phyloP scores from a whole-genome alignment of 441 rosid genomes.

The Brassica balearica region DNA sequence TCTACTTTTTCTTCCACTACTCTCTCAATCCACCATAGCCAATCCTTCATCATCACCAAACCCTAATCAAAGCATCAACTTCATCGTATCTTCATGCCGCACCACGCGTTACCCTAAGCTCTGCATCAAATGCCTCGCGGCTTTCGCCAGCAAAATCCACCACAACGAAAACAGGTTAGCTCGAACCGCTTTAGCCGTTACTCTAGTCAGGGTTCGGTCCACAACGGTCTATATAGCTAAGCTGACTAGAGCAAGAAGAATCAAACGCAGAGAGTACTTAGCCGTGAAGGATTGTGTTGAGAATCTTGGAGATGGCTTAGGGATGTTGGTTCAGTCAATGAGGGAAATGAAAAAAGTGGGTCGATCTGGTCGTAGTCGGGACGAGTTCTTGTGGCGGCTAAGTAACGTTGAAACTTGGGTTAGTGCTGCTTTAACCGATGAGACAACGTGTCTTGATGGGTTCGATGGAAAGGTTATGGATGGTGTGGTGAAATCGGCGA shows the following conservation, averaged over 20 bases:
- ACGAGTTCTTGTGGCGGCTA: conserved; percentile 72
- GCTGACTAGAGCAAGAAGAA: conserved; percentile 52
- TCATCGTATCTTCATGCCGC: conserved; percentile 67
- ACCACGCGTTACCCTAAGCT: conserved; percentile 69
- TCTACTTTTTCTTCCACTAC: no score
- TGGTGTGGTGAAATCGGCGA: conserved; percentile 61
- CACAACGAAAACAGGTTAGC: conserved; percentile 63
- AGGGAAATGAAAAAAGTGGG: conserved; percentile 56
- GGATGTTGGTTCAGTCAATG: conserved; percentile 57
- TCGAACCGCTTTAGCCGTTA: conserved; percentile 66
- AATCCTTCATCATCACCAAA: no score
- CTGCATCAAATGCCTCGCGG: conserved; percentile 60
- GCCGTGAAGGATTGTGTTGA: conserved; percentile 80
- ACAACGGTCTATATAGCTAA: conserved; percentile 56
- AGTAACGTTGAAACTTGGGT: conserved; percentile 92
- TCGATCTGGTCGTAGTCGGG: conserved; percentile 46
- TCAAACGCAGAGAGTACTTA: conserved; percentile 59
- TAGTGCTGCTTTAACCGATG: conserved; percentile 84
- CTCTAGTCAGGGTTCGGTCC: conserved; percentile 63
- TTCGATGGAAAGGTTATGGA: conserved; percentile 56
- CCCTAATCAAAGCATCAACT: conserved; percentile 19
- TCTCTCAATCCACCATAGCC: no score
- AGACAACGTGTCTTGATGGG: conserved; percentile 79
- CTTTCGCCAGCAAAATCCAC: conserved; percentile 58
- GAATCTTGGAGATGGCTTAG: conserved; percentile 71